A percentile compares a stretch with the other conserved stretches of the same genome.
Evolutionary conservation across 2,329 filamentous ascomycete genomes (phyloP).

Genomic region (Neophaeococcomyces aloes): DNA sequence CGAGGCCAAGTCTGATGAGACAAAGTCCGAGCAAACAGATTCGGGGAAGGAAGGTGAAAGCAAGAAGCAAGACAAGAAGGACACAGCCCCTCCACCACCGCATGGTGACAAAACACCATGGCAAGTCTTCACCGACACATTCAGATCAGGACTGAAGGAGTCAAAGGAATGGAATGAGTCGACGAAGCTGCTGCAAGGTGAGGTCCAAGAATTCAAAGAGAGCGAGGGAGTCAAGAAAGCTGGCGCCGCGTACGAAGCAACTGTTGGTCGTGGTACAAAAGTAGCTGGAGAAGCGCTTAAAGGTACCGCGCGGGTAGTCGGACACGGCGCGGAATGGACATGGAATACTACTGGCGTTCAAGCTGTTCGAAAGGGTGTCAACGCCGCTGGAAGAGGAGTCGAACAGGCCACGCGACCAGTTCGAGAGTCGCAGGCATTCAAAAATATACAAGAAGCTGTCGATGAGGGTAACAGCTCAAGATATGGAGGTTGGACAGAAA

Average conservation of each 20-base stretch:
- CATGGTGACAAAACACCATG: conserved; percentile 97
- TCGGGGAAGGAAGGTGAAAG: conserved; percentile 40
- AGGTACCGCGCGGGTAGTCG: conserved; percentile 73
- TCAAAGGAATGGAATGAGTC: conserved; percentile 99
- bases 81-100: conserved; percentile 72
- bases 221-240: conserved; percentile 83
- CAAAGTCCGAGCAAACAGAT: conserved; percentile 29
- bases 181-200: conserved; percentile 83
- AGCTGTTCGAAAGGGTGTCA: conserved; percentile 76
- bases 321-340: conserved; percentile 87
- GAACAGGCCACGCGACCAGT: conserved; percentile 94
- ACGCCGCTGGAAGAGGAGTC: conserved; percentile 71
- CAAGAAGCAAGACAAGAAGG: conserved; percentile 44
- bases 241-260: conserved; percentile 75
- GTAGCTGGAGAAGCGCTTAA: conserved; percentile 52
- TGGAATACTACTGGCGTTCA: conserved; percentile 95
- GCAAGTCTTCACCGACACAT: conserved; percentile 98
- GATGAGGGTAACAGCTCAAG: conserved; percentile 93
- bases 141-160: conserved; percentile 84
- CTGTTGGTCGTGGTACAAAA: conserved; percentile 66
- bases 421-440: conserved; percentile 86
- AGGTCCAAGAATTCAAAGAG: conserved; percentile 82
- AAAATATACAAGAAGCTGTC: conserved; percentile 85
- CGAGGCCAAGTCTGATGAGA: conserved; percentile 33
- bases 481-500: conserved; percentile 94